Conservation (phyloP, 2,329 filamentous ascomycete species). For the Neofusicoccum laricinum region DNA sequence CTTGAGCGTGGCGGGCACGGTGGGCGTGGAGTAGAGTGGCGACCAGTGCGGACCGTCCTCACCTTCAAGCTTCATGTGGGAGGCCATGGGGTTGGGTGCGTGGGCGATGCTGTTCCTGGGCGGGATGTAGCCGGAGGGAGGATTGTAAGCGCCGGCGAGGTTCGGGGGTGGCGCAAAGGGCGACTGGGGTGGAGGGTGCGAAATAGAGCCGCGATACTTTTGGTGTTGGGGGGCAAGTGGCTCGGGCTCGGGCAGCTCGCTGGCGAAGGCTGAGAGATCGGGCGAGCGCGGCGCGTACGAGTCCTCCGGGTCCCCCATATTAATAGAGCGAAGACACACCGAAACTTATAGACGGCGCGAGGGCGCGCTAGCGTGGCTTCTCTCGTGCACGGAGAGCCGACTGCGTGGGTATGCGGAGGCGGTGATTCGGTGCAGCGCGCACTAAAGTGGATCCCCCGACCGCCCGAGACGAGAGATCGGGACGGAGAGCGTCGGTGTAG, state of each 20-base stretch:
- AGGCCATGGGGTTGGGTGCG: slow-evolving; percentile 1
- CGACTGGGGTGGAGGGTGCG: slow-evolving; percentile 20
- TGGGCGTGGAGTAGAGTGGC: slow-evolving; percentile 2
- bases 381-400: background rate
- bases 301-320: slow-evolving; percentile 14
- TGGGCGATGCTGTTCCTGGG: slow-evolving; percentile 9
- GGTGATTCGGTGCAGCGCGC: slow-evolving; percentile 1
- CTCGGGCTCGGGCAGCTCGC: slow-evolving; percentile 36
- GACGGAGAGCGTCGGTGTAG: slow-evolving; percentile 11
- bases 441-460: slow-evolving; percentile 1
- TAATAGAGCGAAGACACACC: slow-evolving; percentile 9
- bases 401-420: slow-evolving; percentile 8
- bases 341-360: slow-evolving; percentile 11
- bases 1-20: background rate
- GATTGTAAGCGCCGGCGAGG: slow-evolving; percentile 36
- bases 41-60: slow-evolving; percentile 12
- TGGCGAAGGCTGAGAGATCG: slow-evolving; percentile 49
- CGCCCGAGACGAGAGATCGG: slow-evolving; percentile 10
- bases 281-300: slow-evolving; percentile 16
- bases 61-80: slow-evolving; percentile 15
- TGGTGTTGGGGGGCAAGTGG: slow-evolving; percentile 36
- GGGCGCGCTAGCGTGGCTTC: slow-evolving; percentile 3
- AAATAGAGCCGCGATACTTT: slow-evolving; percentile 31
- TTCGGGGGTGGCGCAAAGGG: slow-evolving; percentile 21
- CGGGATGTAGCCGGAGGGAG: slow-evolving; percentile 24